Conservation (phyloP, 2,329 filamentous ascomycete species). For the Alternaria alternata region DNA sequence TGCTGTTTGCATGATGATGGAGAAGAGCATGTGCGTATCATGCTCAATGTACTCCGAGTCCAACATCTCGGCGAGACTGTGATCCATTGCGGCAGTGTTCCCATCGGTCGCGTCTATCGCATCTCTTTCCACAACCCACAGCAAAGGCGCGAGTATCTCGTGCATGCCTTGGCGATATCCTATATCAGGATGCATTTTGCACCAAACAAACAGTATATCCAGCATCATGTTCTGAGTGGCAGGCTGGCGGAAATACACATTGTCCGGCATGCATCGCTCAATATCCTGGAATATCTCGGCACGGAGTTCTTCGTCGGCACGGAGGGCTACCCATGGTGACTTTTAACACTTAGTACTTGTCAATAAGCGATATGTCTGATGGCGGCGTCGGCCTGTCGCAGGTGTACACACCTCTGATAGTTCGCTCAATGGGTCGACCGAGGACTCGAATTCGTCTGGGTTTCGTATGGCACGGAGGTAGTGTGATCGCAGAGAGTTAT, state of each 20-base stretch:
- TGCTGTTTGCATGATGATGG: constrained; percentile 84
- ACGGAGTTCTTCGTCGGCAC: constrained; percentile 82
- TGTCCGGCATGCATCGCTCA: constrained; percentile 87
- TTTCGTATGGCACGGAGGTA: constrained; percentile 85
- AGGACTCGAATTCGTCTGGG: constrained; percentile 78
- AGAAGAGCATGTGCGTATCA: constrained; percentile 87
- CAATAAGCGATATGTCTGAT: constrained; percentile 45
- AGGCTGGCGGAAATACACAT: constrained; percentile 84
- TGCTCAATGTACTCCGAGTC: constrained; percentile 83
- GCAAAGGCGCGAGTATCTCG: constrained; percentile 87
- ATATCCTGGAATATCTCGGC: constrained; percentile 95
- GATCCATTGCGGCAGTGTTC: constrained; percentile 33
- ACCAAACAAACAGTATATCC: constrained; percentile 92
- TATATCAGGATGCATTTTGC: constrained; percentile 85
- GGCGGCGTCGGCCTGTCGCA: constrained; percentile 23
- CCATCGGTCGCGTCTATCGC: constrained; percentile 65
- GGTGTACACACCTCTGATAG: constrained; percentile 67
- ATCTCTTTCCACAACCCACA: constrained; percentile 85
- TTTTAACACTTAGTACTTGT: constrained; percentile 63
- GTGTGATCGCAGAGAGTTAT: constrained; percentile 74
- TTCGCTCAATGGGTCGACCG: constrained; percentile 84
- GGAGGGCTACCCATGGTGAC: constrained; percentile 91
- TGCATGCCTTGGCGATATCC: constrained; percentile 99
- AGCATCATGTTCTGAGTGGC: constrained; percentile 81
- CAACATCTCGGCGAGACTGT: constrained; percentile 60